These are phyloP conservation scores for Neurospora sp. DNA, from an alignment of 495 filamentous ascomycete genomes.

Conservation along the genomic window DNA sequence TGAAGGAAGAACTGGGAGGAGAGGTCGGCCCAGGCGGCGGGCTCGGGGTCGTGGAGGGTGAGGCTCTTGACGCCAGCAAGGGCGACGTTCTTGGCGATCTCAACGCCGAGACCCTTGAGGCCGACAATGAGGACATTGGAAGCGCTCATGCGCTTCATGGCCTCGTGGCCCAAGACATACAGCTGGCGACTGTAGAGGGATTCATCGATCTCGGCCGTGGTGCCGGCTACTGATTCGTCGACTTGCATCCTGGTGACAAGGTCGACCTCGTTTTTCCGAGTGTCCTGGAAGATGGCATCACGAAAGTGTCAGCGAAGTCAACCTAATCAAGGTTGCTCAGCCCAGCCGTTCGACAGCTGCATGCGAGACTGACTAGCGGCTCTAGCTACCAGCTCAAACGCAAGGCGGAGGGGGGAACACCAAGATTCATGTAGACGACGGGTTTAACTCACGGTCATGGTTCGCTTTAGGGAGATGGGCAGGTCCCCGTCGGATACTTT, in stretches of 20 bases:
- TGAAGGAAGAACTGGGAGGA: constrained; percentile 96
- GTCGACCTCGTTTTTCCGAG: constrained; percentile 41
- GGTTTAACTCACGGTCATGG: constrained; percentile 62
- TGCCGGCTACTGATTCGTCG: constrained; percentile 48
- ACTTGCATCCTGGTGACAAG: constrained; percentile 76
- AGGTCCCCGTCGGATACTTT: constrained; percentile 69
- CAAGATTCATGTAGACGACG: background rate
- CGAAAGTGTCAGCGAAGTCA: background rate
- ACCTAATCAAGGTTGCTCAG: background rate
- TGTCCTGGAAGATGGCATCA: constrained; percentile 18
- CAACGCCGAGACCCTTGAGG: constrained; percentile 86
- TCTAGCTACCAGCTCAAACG: background rate
- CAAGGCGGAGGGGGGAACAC: background rate
- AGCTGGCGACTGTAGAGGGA: constrained; percentile 96
- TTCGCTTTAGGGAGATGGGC: constrained; percentile 65
- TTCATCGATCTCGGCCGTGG: constrained; percentile 75
- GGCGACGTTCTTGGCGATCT: constrained; percentile 98
- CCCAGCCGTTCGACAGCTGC: background rate
- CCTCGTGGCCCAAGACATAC: constrained; percentile 96
- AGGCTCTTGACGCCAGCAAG: constrained; percentile 82
- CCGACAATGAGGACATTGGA: constrained; percentile 92
- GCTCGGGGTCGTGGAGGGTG: constrained; percentile 78
- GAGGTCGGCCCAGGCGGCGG: constrained; percentile 71
- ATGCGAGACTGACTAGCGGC: background rate
- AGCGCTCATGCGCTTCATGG: constrained; percentile 98